Evolutionary conservation across 305 asterid species (phyloP), one percentile per base, ranked within the genome.

Genomic region (Salvia sclarea): DNA sequence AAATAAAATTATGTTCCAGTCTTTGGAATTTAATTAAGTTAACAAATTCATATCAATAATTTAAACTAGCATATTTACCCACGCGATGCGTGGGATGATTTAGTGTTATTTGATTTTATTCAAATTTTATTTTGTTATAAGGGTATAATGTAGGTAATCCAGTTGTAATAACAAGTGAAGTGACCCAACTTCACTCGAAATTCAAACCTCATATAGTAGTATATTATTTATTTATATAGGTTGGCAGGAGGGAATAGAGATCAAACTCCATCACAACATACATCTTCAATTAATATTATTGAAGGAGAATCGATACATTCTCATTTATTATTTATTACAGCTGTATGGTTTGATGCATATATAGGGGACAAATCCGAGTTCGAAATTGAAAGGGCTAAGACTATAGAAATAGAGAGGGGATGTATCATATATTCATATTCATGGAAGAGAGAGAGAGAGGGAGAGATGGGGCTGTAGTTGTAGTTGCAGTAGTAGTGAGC

Each of bases 341-440:
- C 79, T 74, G 75, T 61, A 40, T 33, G 65, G 69, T 57, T 64
- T 40, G 48, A 58, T 64, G 37, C 3, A 3, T n/a, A n/a, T n/a
- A n/a, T 41, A 64, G 69, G 73, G 73, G 17, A 64, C 79, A 64
- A 25, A 56, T 70, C 14, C 37, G 64, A 53, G 40, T 54, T 69
- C 50, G 35, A 69, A 57, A 60, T 37, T 25, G 35, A 53, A 50
- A 13, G 43, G 30, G 41, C 28, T 3, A 8, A 61, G 53, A n/a
- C 28, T 8, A 17, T 12, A 25, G 30, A 41, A 0, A 17, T 12
- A 25, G 30, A 41, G 2, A 55, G 61, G 61, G 74, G 67, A 69
- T 69, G 74, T 31, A 68, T 44, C 43, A 37, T 37, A 37, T 37
- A 37, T 37, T 37, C 2, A 37, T 37, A 1, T 25, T 25, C 30